Base-by-base conservation (phyloP, 1,284 basidiomycete species). In the Boletellus deceptivus region DNA sequence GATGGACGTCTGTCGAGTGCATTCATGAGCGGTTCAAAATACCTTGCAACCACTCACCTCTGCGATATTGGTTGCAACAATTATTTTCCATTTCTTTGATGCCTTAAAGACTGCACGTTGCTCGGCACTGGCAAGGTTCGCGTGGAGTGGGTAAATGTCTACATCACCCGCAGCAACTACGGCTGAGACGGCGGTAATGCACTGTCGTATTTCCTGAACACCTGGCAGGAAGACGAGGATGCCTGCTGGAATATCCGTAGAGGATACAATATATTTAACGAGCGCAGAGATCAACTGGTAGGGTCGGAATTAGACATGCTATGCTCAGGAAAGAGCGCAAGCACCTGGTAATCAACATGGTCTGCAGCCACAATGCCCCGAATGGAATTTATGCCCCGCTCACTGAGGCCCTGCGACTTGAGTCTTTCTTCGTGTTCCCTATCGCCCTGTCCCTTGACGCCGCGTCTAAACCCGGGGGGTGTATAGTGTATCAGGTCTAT, bases 161-260 rank as follows among this genome's bases (percentile, higher is more conserved):
- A 82, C 78, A 18, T 75, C 64, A 17, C 61, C 67, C 16, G 69
- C 59, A 4, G 70, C 10, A 22, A 54, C 20, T 9, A 72, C 59
- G 16, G 67, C 63, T 18, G 77, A 75, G 22, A 96, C 74, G 13
- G 81, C 78, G 20, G 87, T 82, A 36, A 94, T 84, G 55, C 90
- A 92, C 57, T 89, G 85, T 16, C 83, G 81, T 60, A 94, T 94
- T 62, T 94, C 91, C 71, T 89, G 86, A 0, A 91, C 87, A 68
- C 94, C 94, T 24, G 91, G 84, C 53, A 94, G 78, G 71, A 98
- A 98, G 40, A 97, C 83, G 18, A 98, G 76, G 43, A 97, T 82
- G 4, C 88, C 89, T 3, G 83, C 84, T 11, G 54, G 50, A 38
- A 70, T 72, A 17, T 79, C 62, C 11, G 78, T 74, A 6, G 75